A percentile compares a stretch with the other conserved stretches of the same genome.
These are phyloP conservation scores for Lyophyllum semitale DNA, from an alignment of 768 basidiomycete genomes.

Conservation along the genomic window DNA sequence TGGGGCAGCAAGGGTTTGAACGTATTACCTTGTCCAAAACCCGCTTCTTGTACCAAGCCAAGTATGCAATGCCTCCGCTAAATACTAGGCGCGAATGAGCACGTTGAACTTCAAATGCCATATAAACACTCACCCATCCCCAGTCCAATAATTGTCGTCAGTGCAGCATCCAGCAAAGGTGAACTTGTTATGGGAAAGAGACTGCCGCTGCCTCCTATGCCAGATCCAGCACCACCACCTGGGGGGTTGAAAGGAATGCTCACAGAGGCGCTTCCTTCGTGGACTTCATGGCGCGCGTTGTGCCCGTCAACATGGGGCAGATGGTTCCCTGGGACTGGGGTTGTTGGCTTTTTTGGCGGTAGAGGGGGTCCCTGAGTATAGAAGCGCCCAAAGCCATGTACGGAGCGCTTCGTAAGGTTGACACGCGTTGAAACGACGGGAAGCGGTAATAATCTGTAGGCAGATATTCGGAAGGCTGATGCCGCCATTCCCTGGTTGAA, in stretches of 20 bases:
- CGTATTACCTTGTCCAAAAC: slow-evolving; percentile 71
- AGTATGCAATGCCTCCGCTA: slow-evolving; percentile 69
- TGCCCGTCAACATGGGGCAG: slow-evolving; percentile 3
- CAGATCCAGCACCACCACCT: slow-evolving; percentile 37
- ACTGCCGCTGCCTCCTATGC: slow-evolving; percentile 29
- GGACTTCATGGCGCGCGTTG: slow-evolving; percentile 37
- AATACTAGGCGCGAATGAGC: slow-evolving; percentile 46
- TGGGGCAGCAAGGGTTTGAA: neutral
- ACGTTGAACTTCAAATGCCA: neutral
- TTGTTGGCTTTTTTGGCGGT: slow-evolving; percentile 5
- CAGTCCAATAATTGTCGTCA: slow-evolving; percentile 64
- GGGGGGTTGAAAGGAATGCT: slow-evolving; percentile 46
- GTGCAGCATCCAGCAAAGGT: slow-evolving; percentile 53
- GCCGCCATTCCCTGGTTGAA: slow-evolving; percentile 6
- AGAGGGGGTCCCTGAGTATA: slow-evolving; percentile 16
- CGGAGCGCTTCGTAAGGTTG: neutral
- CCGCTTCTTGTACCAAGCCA: slow-evolving; percentile 80
- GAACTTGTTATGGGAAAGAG: slow-evolving; percentile 39
- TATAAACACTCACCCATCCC: slow-evolving; percentile 47
- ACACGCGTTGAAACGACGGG: neutral
- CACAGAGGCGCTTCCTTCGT: slow-evolving; percentile 39
- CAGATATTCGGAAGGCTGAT: slow-evolving; percentile 3
- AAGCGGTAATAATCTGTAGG: neutral
- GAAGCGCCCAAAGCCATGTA: slow-evolving; percentile 12
- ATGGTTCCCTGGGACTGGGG: slow-evolving; percentile 12